A percentile compares a stretch with the other conserved stretches of the same genome.
These are phyloP conservation scores for Thyridium curvatum DNA, from an alignment of 2,329 filamentous ascomycete genomes.

Conservation along the genomic window DNA sequence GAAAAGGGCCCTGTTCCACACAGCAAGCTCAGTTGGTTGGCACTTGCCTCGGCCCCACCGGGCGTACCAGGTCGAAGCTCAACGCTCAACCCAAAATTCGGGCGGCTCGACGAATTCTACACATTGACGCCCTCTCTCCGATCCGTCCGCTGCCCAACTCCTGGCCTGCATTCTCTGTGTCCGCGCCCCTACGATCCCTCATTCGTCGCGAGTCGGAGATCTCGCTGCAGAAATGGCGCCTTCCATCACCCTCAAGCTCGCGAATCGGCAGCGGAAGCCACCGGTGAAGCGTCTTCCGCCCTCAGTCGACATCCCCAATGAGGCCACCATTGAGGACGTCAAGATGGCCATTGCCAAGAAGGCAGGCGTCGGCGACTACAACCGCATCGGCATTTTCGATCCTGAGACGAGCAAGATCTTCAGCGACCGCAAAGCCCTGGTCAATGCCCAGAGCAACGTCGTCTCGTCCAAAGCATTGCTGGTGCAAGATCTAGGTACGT, in stretches of 20 bases:
- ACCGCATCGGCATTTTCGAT: slow-evolving; percentile 58
- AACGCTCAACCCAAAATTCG: no score
- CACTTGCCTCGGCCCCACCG: no score
- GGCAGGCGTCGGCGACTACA: slow-evolving; percentile 46
- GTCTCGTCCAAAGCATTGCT: slow-evolving; percentile 54
- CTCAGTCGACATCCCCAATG: slow-evolving; percentile 38
- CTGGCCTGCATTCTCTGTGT: no score
- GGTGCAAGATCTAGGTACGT: slow-evolving; percentile 86
- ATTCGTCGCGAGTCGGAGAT: no score
- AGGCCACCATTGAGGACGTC: slow-evolving; percentile 53
- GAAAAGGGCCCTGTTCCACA: no score
- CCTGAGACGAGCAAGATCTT: slow-evolving; percentile 55
- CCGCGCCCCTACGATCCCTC: no score
- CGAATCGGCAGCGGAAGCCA: slow-evolving; percentile 39
- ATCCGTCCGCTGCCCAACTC: no score
- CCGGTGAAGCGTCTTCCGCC: slow-evolving; percentile 48
- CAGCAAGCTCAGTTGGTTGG: no score
- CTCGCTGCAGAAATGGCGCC: slow-evolving; percentile 5
- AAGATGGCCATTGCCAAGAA: slow-evolving; percentile 49
- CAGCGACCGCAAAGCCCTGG: slow-evolving; percentile 52
- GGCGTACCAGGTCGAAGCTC: no score
- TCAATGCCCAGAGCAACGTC: slow-evolving; percentile 43
- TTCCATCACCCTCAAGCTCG: slow-evolving; percentile 32
- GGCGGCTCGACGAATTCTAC: no score
- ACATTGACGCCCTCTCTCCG: no score